phyloP scores from a whole-genome alignment of 2,329 filamentous ascomycete genomes.

The Herpotrichia juniperi region DNA sequence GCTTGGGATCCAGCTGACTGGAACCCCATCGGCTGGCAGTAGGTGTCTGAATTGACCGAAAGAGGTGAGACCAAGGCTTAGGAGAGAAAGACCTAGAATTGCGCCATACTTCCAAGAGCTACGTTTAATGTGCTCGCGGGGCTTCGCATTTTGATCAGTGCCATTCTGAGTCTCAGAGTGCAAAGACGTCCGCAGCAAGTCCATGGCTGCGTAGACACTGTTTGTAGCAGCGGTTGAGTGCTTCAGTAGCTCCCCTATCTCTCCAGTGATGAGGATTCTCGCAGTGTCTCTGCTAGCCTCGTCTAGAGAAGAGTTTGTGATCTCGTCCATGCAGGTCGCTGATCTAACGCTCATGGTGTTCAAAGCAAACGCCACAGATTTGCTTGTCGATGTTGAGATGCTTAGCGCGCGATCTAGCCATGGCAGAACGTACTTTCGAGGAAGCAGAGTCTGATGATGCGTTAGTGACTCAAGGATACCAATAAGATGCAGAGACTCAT shows the following conservation, averaged over 20 bases:
- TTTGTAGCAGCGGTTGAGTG: constrained; percentile 18
- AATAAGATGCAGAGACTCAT: background rate
- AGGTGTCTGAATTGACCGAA: background rate
- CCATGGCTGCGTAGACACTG: constrained; percentile 19
- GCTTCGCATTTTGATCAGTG: background rate
- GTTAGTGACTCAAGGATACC: background rate
- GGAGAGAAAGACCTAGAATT: background rate
- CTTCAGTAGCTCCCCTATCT: constrained; percentile 21
- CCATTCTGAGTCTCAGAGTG: background rate
- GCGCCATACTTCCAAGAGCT: background rate
- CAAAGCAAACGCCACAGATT: constrained; percentile 14
- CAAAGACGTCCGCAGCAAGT: constrained; percentile 12
- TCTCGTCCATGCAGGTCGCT: constrained; percentile 13
- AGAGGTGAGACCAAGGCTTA: background rate
- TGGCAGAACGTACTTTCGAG: background rate
- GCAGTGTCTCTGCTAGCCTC: constrained; percentile 9
- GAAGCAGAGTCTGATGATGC: background rate
- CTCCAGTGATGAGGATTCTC: constrained; percentile 11
- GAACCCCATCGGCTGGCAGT: background rate
- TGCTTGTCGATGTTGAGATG: constrained; percentile 13
- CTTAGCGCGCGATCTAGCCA: constrained; percentile 5
- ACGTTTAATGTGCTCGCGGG: background rate
- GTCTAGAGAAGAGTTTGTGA: constrained; percentile 10
- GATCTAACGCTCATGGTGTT: constrained; percentile 19
- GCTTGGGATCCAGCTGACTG: background rate